A percentile compares a stretch with the other conserved stretches of the same genome.
phyloP scores from a whole-genome alignment of 2,329 filamentous ascomycete species.

The Phaeosphaeriaceae sp. region DNA sequence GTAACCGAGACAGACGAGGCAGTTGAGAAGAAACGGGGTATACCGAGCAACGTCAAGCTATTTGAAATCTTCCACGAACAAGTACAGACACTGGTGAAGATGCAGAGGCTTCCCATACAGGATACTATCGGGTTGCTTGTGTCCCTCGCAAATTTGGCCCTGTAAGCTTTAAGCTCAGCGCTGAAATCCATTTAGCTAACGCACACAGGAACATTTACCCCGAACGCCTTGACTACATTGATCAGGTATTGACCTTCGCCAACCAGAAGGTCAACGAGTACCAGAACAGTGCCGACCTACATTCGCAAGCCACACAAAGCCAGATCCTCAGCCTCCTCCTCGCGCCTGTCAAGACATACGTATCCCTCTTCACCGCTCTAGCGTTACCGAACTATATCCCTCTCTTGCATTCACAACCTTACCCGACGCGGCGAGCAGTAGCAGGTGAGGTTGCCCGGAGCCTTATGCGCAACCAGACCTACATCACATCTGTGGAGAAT shows the following conservation, averaged over 20 bases:
- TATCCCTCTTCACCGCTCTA: conserved; percentile 94
- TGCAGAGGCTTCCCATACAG: conserved; percentile 88
- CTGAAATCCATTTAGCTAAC: conserved; percentile 29
- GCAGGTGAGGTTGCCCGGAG: conserved; percentile 86
- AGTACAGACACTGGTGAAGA: conserved; percentile 90
- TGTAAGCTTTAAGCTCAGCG: conserved; percentile 57
- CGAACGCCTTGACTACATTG: conserved; percentile 88
- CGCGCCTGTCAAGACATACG: conserved; percentile 86
- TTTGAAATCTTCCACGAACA: conserved; percentile 98
- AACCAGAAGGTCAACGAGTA: conserved; percentile 86
- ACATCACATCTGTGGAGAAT: conserved; percentile 77
- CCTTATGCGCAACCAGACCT: conserved; percentile 81
- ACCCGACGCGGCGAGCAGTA: conserved; percentile 87
- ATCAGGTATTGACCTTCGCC: conserved; percentile 90
- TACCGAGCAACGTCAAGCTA: conserved; percentile 81
- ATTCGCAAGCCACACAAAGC: conserved; percentile 85
- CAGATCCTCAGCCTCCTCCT: conserved; percentile 90
- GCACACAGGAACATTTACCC: conserved; percentile 81
- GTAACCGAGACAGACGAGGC: conserved; percentile 51
- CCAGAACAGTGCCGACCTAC: conserved; percentile 92
- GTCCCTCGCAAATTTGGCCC: conserved; percentile 89
- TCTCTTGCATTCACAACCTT: conserved; percentile 88
- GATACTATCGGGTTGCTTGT: conserved; percentile 93
- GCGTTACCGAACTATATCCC: conserved; percentile 91
- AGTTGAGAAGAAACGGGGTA: conserved; percentile 59